phyloP scores from a whole-genome alignment of 2,329 filamentous ascomycete species.

The Chaetomiaceae sp. region DNA sequence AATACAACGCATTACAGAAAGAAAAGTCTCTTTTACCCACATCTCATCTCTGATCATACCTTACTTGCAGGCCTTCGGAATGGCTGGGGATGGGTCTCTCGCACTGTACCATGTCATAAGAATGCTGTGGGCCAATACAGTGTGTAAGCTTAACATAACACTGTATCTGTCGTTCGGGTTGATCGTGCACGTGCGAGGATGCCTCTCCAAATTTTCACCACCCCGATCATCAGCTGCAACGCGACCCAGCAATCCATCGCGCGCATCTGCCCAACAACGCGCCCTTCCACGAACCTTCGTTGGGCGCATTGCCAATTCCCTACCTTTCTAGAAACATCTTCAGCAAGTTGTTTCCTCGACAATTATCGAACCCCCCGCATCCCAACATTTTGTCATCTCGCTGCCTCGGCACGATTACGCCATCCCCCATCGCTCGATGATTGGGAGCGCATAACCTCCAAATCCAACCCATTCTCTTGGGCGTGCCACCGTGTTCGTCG shows the following conservation, averaged over 20 bases:
- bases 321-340: too few species aligned
- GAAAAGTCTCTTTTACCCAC: too few species aligned
- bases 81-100: too few species aligned
- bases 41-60: too few species aligned
- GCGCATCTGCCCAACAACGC: background rate
- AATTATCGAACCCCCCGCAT: background rate
- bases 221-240: background rate
- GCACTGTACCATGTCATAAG: background rate
- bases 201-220: background rate
- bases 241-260: background rate
- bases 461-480: constrained; percentile 1
- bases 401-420: background rate
- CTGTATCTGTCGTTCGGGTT: background rate
- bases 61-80: too few species aligned
- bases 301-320: background rate
- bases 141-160: background rate
- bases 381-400: background rate
- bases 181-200: background rate
- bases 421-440: constrained; percentile 11
- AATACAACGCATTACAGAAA: too few species aligned
- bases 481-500: constrained; percentile 8
- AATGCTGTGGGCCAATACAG: background rate
- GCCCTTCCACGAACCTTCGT: background rate
- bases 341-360: too few species aligned
- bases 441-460: background rate